These are phyloP conservation scores for Pleurotus tuber-regium DNA, from an alignment of 768 basidiomycete species.

Conservation along the genomic window DNA sequence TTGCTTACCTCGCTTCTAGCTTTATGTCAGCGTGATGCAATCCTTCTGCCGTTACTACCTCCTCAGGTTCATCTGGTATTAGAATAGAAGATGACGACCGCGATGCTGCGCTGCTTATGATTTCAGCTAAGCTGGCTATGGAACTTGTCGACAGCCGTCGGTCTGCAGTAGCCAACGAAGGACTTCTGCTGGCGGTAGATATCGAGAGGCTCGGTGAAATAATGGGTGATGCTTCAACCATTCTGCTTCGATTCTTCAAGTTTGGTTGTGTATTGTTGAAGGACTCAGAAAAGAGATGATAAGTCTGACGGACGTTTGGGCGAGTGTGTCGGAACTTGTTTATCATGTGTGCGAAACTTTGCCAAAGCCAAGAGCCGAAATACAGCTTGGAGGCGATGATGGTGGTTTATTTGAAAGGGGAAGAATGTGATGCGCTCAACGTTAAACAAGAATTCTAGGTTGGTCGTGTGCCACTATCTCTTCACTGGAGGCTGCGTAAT, in stretches of 20 bases:
- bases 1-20: slow-evolving; percentile 70
- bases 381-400: background rate
- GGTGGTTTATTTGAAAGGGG: background rate
- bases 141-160: slow-evolving; percentile 32
- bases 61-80: slow-evolving; percentile 32
- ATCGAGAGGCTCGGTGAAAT: slow-evolving; percentile 11
- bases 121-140: slow-evolving; percentile 29
- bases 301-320: background rate
- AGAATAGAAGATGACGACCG: slow-evolving; percentile 33
- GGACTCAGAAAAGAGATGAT: background rate
- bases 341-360: too few species aligned
- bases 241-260: slow-evolving; percentile 8
- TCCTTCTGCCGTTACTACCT: slow-evolving; percentile 54
- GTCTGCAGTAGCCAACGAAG: background rate
- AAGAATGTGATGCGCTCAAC: background rate
- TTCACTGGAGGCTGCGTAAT: too few species aligned
- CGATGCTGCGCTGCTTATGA: slow-evolving; percentile 25
- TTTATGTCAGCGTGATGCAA: slow-evolving; percentile 53
- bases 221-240: slow-evolving; percentile 15
- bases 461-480: background rate
- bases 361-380: background rate
- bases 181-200: background rate
- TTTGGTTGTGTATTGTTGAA: slow-evolving; percentile 1
- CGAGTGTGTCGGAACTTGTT: slow-evolving; percentile 7
- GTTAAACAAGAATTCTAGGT: too few species aligned